Conservation (phyloP, 768 basidiomycete species). For the Auricularia cornea region DNA sequence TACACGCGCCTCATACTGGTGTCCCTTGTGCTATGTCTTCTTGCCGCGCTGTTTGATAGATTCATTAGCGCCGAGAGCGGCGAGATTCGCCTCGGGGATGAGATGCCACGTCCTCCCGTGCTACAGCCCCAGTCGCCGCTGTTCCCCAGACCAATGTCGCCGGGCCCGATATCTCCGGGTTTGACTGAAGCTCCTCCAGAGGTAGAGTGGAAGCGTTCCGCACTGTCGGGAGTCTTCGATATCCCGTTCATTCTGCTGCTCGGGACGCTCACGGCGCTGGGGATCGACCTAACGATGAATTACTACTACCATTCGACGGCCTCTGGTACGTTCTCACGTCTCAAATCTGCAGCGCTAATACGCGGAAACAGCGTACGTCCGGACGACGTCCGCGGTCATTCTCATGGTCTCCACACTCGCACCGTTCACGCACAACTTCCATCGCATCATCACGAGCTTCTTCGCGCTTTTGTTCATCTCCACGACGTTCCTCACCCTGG, state of each 20-base stretch:
- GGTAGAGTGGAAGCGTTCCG: neutral
- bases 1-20: conserved; percentile 2
- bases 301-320: neutral
- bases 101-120: neutral
- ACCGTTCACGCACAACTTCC: conserved; percentile 4
- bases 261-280: neutral
- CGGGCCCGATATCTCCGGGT: too few species aligned
- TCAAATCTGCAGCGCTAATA: neutral
- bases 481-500: neutral
- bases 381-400: neutral
- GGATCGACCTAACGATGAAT: neutral
- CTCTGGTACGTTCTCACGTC: neutral
- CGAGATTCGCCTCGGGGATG: neutral
- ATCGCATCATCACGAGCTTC: neutral
- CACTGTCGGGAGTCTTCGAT: neutral
- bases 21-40: neutral
- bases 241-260: conserved; percentile 4
- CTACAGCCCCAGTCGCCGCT: too few species aligned
- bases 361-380: neutral
- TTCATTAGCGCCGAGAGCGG: neutral
- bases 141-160: too few species aligned
- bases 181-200: neutral
- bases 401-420: conserved; percentile 2
- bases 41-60: conserved; percentile 1
- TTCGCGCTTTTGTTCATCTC: neutral